Evolutionary conservation across 2,329 filamentous ascomycete species (phyloP).

Genomic region (Daldinia eschscholtzii): DNA sequence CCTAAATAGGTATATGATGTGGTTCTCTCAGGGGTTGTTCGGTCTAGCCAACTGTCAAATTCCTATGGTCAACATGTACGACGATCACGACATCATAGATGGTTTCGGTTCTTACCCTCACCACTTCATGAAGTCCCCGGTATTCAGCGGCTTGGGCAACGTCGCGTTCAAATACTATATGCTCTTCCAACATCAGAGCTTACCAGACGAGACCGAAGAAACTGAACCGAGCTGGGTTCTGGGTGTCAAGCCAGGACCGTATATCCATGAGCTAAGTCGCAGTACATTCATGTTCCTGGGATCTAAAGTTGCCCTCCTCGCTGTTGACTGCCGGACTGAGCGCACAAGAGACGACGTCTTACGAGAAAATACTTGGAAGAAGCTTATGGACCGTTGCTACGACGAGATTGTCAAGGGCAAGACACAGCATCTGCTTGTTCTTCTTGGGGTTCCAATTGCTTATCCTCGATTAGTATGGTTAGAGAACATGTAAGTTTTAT

Average conservation of each 20-base stretch:
- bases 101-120: conserved; percentile 95
- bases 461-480: conserved; percentile 83
- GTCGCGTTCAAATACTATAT: conserved; percentile 99
- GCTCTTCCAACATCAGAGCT: conserved; percentile 96
- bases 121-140: conserved; percentile 88
- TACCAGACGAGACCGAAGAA: conserved; percentile 81
- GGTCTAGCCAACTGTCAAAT: conserved; percentile 94
- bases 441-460: conserved; percentile 86
- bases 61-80: conserved; percentile 98
- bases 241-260: conserved; percentile 83
- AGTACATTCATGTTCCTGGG: conserved; percentile 90
- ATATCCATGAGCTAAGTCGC: conserved; percentile 87
- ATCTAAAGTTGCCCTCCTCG: conserved; percentile 82
- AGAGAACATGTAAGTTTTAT: conserved; percentile 72
- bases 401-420: conserved; percentile 84
- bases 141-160: conserved; percentile 89
- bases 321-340: conserved; percentile 92
- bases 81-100: conserved; percentile 93
- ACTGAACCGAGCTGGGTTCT: conserved; percentile 94
- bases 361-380: conserved; percentile 83
- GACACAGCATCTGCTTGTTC: conserved; percentile 89
- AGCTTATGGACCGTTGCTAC: conserved; percentile 87
- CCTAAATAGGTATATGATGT: conserved; percentile 87
- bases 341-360: conserved; percentile 86
- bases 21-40: conserved; percentile 97